These are phyloP conservation scores for Parastagonospora nodorum DNA, from an alignment of 2,329 filamentous ascomycete species.

Conservation along the genomic window DNA sequence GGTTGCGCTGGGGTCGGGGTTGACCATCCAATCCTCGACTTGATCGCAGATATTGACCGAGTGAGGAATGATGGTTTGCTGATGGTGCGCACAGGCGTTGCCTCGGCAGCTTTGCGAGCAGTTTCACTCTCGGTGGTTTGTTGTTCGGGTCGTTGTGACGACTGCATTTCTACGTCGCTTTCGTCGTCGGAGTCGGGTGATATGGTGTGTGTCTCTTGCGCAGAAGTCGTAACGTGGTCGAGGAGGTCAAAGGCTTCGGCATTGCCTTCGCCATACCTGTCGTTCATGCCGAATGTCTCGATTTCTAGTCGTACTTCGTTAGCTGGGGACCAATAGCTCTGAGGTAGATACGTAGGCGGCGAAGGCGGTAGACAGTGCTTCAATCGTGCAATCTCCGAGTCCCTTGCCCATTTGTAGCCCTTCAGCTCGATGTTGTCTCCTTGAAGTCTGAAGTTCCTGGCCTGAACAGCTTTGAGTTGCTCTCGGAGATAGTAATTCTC, in stretches of 20 bases:
- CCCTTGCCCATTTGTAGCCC: not conserved
- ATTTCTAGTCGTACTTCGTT: constrained; percentile 20
- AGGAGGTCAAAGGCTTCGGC: constrained; percentile 29
- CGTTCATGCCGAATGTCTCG: constrained; percentile 17
- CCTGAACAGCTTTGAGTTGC: constrained; percentile 6
- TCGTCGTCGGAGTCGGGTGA: no score
- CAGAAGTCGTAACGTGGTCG: constrained; percentile 23
- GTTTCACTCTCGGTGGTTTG: constrained; percentile 2
- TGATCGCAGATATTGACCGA: constrained; percentile 29
- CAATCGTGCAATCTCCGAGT: constrained; percentile 5
- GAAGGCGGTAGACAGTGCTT: no score
- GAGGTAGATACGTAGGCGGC: no score
- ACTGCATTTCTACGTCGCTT: not conserved
- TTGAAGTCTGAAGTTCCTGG: not conserved
- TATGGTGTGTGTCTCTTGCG: not conserved
- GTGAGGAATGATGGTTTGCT: constrained; percentile 20
- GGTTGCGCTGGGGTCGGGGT: constrained; percentile 7
- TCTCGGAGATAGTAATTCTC: constrained; percentile 13
- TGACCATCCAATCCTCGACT: constrained; percentile 20
- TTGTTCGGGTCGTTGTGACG: not conserved
- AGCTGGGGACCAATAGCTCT: not conserved
- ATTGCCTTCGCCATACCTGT: constrained; percentile 14
- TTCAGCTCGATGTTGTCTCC: constrained; percentile 8
- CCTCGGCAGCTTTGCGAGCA: constrained; percentile 1
- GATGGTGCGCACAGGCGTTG: constrained; percentile 13